A percentile compares a stretch with the other conserved stretches of the same genome.
phyloP scores from a whole-genome alignment of 2,329 filamentous ascomycete genomes.

The Colletotrichum sp. region DNA sequence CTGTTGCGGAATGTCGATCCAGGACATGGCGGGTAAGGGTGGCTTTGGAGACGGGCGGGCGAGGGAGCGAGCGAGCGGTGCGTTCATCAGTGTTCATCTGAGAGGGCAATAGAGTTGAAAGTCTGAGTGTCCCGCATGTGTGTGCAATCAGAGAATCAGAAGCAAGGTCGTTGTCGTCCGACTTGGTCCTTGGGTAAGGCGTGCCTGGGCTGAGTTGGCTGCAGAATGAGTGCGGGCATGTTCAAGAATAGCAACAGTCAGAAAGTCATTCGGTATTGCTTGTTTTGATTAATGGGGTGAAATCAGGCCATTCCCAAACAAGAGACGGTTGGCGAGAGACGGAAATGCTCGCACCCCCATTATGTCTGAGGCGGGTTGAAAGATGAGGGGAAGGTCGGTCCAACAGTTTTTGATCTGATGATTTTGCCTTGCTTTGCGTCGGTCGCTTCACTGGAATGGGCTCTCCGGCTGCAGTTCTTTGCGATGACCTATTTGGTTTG shows the following conservation, averaged over 20 bases:
- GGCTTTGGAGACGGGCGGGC: background rate
- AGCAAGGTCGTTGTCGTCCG: conserved; percentile 15
- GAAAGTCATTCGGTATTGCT: background rate
- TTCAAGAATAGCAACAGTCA: conserved; percentile 9
- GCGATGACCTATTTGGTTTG: background rate
- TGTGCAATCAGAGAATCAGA: background rate
- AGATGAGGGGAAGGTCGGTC: background rate
- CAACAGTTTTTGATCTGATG: background rate
- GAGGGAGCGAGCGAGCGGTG: background rate
- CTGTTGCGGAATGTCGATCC: background rate
- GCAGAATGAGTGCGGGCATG: background rate
- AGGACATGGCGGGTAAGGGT: background rate
- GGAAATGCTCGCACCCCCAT: background rate
- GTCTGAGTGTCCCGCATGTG: conserved; percentile 9
- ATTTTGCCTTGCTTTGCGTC: background rate
- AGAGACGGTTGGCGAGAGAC: background rate
- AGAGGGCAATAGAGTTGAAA: conserved; percentile 2
- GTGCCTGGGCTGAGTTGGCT: background rate
- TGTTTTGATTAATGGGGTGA: background rate
- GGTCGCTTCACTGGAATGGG: background rate
- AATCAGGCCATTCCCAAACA: conserved; percentile 6
- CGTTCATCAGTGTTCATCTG: conserved; percentile 17
- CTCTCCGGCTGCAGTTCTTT: background rate
- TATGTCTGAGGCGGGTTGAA: background rate
- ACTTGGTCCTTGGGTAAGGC: background rate